phyloP scores from a whole-genome alignment of 192 early-diverging fungal genomes.

The Backusella morwellensis region DNA sequence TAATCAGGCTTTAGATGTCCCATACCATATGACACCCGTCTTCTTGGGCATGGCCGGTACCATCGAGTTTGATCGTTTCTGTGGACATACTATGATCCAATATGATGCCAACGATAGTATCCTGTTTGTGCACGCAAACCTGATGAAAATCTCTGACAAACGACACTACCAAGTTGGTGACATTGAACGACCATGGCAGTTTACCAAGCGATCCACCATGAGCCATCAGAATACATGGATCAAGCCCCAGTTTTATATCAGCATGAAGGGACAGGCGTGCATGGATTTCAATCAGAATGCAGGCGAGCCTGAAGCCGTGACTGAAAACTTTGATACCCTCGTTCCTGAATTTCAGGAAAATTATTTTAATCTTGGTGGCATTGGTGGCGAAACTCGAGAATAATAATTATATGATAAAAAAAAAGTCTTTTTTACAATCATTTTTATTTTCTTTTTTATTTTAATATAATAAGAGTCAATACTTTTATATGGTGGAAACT shows the following conservation, averaged over 20 bases:
- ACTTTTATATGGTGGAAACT: background rate
- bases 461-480: background rate
- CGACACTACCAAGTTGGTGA: background rate
- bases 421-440: background rate
- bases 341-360: constrained; percentile 20
- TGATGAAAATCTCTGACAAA: constrained; percentile 29
- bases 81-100: constrained; percentile 33
- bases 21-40: constrained; percentile 23
- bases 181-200: constrained; percentile 19
- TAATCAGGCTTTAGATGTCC: constrained; percentile 15
- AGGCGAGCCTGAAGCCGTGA: constrained; percentile 20
- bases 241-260: constrained; percentile 24
- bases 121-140: constrained; percentile 31
- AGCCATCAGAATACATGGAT: constrained; percentile 21
- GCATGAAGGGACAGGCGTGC: constrained; percentile 12
- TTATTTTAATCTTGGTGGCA: constrained; percentile 31
- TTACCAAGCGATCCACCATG: constrained; percentile 19
- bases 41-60: constrained; percentile 31
- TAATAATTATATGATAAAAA: background rate
- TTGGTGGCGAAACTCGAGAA: constrained; percentile 16
- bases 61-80: constrained; percentile 19
- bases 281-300: constrained; percentile 20
- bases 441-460: background rate
- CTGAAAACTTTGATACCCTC: constrained; percentile 11
- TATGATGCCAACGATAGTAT: constrained; percentile 5